A percentile compares a stretch with the other conserved stretches of the same genome.
Evolutionary conservation across 768 basidiomycete genomes (phyloP).

Genomic region (Boletus insuetus): DNA sequence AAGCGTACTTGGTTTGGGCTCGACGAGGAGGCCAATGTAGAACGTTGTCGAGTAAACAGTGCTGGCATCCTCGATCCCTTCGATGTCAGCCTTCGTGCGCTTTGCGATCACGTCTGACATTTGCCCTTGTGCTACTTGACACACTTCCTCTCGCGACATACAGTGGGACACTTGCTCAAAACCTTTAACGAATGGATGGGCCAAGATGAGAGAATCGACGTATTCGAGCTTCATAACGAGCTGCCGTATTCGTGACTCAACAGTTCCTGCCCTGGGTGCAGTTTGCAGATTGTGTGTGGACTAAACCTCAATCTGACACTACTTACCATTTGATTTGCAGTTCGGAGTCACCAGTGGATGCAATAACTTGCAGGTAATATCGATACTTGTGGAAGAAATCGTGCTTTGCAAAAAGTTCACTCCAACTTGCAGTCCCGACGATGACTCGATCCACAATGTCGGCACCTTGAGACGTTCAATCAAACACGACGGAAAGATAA

Average conservation of each 20-base stretch:
- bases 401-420: slow-evolving; percentile 90
- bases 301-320: background rate
- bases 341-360: slow-evolving; percentile 82
- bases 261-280: slow-evolving; percentile 79
- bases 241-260: slow-evolving; percentile 93
- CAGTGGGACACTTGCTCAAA: slow-evolving; percentile 89
- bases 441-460: slow-evolving; percentile 94
- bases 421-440: slow-evolving; percentile 80
- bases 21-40: slow-evolving; percentile 92
- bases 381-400: slow-evolving; percentile 97
- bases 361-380: slow-evolving; percentile 94
- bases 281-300: slow-evolving; percentile 14
- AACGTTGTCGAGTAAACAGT: slow-evolving; percentile 96
- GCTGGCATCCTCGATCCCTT: slow-evolving; percentile 70
- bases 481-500: background rate
- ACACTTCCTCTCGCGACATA: slow-evolving; percentile 82
- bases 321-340: slow-evolving; percentile 89
- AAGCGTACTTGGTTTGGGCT: slow-evolving; percentile 82
- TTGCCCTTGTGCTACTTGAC: slow-evolving; percentile 85
- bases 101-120: slow-evolving; percentile 68
- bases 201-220: slow-evolving; percentile 85
- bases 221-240: slow-evolving; percentile 98
- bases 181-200: slow-evolving; percentile 94
- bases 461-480: slow-evolving; percentile 56
- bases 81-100: slow-evolving; percentile 75